Evolutionary conservation across 257 asterid genomes (phyloP).

Genomic region (Jacaranda copaia): DNA sequence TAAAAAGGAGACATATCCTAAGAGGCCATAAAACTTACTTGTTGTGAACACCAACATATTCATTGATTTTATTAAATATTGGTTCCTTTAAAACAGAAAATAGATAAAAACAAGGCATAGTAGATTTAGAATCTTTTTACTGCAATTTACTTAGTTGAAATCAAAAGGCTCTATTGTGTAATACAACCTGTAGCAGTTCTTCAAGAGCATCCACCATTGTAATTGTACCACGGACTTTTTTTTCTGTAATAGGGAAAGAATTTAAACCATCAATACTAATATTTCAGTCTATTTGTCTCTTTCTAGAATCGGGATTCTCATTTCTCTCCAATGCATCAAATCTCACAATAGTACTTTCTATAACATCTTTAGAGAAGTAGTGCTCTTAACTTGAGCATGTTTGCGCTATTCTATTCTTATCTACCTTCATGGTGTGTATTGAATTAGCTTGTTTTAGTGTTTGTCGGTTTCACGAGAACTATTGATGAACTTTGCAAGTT

Average conservation of each 20-base stretch:
- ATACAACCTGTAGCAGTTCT: constrained; percentile 60
- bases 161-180: neutral
- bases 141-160: neutral
- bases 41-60: constrained; percentile 61
- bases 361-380: too few species aligned
- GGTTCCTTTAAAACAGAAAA: constrained; percentile 48
- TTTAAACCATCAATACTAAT: constrained; percentile 28
- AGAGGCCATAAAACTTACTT: constrained; percentile 40
- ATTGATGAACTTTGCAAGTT: too few species aligned
- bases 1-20: neutral
- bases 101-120: neutral
- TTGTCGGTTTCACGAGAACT: too few species aligned
- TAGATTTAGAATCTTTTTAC: constrained; percentile 14
- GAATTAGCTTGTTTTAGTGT: too few species aligned
- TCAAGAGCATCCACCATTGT: constrained; percentile 72
- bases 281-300: constrained; percentile 35
- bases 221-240: constrained; percentile 60
- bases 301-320: constrained; percentile 26
- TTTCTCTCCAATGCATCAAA: constrained; percentile 22
- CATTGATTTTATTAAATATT: constrained; percentile 64
- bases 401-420: too few species aligned
- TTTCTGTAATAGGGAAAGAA: constrained; percentile 38
- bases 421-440: too few species aligned
- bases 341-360: constrained; percentile 23
- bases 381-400: too few species aligned